phyloP scores from a whole-genome alignment of 345 rosid species.

The Sapria himalayana region DNA sequence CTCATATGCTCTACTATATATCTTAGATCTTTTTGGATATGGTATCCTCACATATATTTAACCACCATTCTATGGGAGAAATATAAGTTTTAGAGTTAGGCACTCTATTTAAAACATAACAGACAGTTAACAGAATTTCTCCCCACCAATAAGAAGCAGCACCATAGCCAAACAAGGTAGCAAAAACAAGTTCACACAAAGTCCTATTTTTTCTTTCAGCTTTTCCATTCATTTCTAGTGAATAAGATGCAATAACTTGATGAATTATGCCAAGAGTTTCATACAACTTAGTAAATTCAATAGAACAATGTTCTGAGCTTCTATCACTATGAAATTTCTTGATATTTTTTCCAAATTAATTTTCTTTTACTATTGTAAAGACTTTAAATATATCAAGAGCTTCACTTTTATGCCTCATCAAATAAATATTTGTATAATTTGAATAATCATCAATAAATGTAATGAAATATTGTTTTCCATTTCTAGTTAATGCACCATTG shows the following conservation, averaged over 20 bases:
- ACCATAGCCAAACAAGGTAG: not conserved
- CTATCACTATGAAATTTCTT: conserved; percentile 1
- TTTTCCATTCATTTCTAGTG: not conserved
- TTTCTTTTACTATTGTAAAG: not conserved
- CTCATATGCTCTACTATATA: no score
- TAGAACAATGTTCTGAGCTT: not conserved
- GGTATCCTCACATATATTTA: no score
- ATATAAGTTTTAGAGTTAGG: not conserved
- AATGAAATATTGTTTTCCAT: not conserved
- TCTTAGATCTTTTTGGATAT: no score
- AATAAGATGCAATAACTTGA: not conserved
- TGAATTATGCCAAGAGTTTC: not conserved
- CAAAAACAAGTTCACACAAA: not conserved
- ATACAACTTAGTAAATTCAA: not conserved
- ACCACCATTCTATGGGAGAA: no score
- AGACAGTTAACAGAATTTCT: not conserved
- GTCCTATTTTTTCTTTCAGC: not conserved
- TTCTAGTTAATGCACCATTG: not conserved
- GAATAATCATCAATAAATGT: not conserved
- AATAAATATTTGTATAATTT: not conserved
- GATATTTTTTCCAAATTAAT: not conserved
- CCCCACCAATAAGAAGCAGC: not conserved
- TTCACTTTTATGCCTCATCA: not conserved
- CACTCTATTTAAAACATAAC: not conserved
- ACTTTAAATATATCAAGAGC: not conserved